These are phyloP conservation scores for Globisporangium middletonii DNA, from an alignment of 352 stramenopile species.

Conservation along the genomic window DNA sequence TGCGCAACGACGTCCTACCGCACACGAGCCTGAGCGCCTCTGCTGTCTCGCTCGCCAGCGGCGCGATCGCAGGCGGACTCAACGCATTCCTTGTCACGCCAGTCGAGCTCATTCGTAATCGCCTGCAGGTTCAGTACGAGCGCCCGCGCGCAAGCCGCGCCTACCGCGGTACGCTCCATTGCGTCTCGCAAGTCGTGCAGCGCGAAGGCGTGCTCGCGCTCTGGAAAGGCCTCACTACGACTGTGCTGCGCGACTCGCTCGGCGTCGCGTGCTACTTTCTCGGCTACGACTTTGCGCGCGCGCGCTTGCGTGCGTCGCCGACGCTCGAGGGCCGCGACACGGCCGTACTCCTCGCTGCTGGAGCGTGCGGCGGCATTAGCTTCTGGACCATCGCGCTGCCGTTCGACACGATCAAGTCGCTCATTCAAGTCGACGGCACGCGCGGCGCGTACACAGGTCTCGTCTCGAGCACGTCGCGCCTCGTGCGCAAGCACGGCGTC, in stretches of 20 bases:
- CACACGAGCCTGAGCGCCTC: constrained; percentile 28
- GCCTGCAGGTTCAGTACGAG: constrained; percentile 76
- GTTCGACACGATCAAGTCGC: constrained; percentile 83
- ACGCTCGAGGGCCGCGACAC: constrained; percentile 31
- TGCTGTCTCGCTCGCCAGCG: constrained; percentile 38
- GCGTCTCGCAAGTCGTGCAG: constrained; percentile 48
- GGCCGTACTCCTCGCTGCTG: constrained; percentile 47
- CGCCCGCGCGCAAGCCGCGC: constrained; percentile 27
- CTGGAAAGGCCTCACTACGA: constrained; percentile 73
- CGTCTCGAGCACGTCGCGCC: constrained; percentile 21
- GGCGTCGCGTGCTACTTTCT: constrained; percentile 86
- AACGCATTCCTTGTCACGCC: constrained; percentile 72
- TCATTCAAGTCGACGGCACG: constrained; percentile 66
- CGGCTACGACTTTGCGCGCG: constrained; percentile 71
- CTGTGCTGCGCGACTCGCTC: constrained; percentile 74
- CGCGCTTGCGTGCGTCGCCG: constrained; percentile 17
- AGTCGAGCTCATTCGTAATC: constrained; percentile 78
- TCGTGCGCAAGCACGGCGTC: constrained; percentile 51
- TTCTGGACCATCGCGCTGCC: constrained; percentile 82
- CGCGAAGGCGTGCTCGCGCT: constrained; percentile 53
- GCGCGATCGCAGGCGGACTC: constrained; percentile 54
- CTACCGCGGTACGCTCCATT: constrained; percentile 56
- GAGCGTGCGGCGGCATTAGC: constrained; percentile 70
- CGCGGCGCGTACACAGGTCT: constrained; percentile 40
- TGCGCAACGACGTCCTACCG: constrained; percentile 53